Evolutionary conservation across 345 rosid genomes (phyloP), one percentile per base, ranked within the genome.

Genomic region (Gossypium turneri): DNA sequence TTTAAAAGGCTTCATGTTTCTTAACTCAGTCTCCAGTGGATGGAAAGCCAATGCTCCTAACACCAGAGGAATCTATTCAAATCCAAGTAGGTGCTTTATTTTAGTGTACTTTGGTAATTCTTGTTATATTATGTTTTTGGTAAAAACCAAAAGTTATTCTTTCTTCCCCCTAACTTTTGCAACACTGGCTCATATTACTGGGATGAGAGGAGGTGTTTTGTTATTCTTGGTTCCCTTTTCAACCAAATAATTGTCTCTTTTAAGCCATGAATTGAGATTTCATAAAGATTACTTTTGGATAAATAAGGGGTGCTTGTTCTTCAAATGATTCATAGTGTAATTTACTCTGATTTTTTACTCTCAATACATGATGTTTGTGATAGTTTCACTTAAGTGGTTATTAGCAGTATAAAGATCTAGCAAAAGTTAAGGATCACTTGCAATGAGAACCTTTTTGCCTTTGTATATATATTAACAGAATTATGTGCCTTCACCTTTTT

Each of bases 41-140:
- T 80, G 94, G 94, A 70, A 89, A 86, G 76, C 92, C 91, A 64
- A 88, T 91, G 94, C 94, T 91, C 75, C 84, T 91, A 70, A 89
- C 97, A 48, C 97, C 94, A 4, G 97, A 89, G 82, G 97, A 91
- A 72, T 91, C 97, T 6, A 91, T 91, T 83, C 87, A 91, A 80
- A 89, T 91, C 80, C 97, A 91, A 82, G 92, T 91, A 77, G 44
- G 86, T 73, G 38, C 70, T 44, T 67, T 67, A 22, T 12, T 67
- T 45, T 47, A 47, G 56, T 55, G 13, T 67, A 13, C 19, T 67
- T 19, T n/a, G 53, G 9, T 55, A 45, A 34, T 60, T 27, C 44
- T 55, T 11, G 16, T 64, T 24, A 13, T 19, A 25, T 48, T 67
- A 13, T 24, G 3, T 67, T 25, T 15, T n/a, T 48, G 43, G 22